These are phyloP conservation scores for Moesziomyces sp. DNA, from an alignment of 1,284 basidiomycete genomes.

Conservation along the genomic window DNA sequence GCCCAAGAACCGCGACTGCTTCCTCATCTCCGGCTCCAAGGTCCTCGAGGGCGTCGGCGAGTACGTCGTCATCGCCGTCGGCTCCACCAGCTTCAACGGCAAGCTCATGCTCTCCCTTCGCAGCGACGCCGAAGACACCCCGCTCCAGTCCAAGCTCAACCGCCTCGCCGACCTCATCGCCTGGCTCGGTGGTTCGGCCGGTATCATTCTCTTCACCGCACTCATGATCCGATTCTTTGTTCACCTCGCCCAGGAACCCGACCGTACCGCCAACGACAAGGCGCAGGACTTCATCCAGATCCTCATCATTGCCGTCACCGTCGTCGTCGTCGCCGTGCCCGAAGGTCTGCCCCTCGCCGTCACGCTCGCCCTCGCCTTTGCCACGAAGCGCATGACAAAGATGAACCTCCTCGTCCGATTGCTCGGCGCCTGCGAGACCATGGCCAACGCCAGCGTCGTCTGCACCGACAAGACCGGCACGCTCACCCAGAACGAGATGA, in stretches of 20 bases:
- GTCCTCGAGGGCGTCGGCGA: constrained; percentile 93
- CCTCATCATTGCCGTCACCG: constrained; percentile 91
- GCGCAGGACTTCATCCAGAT: constrained; percentile 93
- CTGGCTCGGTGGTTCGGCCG: constrained; percentile 84
- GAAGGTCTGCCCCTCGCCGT: constrained; percentile 96
- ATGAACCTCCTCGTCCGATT: constrained; percentile 94
- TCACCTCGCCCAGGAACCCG: constrained; percentile 72
- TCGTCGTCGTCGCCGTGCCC: constrained; percentile 96
- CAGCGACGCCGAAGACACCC: constrained; percentile 78
- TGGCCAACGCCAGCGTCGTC: constrained; percentile 95
- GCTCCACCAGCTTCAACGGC: constrained; percentile 91
- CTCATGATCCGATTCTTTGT: constrained; percentile 96
- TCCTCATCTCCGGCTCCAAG: constrained; percentile 91
- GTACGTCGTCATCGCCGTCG: constrained; percentile 92
- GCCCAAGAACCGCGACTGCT: constrained; percentile 83
- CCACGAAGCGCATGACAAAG: constrained; percentile 95
- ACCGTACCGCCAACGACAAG: constrained; percentile 80
- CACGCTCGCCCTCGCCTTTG: constrained; percentile 93
- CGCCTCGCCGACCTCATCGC: constrained; percentile 91
- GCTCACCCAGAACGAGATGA: constrained; percentile 91
- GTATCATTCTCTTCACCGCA: constrained; percentile 81
- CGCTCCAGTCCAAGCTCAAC: constrained; percentile 93
- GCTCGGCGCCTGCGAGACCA: constrained; percentile 95
- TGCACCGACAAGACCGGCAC: constrained; percentile 93
- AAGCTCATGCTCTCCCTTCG: constrained; percentile 75